Base-by-base conservation (phyloP, 331 rosid species). In the Malus hybrid region DNA sequence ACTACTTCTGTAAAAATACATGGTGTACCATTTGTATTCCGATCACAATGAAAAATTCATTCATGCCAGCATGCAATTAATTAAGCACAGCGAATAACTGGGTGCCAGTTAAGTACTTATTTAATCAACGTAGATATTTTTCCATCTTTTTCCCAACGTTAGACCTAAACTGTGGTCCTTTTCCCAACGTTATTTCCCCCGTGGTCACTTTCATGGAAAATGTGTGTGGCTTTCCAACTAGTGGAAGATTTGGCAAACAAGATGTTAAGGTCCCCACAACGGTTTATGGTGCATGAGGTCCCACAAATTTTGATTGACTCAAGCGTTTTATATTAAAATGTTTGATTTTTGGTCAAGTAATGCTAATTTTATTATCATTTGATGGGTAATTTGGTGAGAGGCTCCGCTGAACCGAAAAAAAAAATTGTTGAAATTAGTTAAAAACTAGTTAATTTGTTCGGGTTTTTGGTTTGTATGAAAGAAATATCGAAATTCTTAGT, bases 121-220 rank as follows among this genome's bases (percentile, higher is more conserved):
- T 69, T 67, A 46, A 60, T 77, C 72, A 76, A 68, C 72, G 73
- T 60, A 48, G 85, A 80, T 78, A 62, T 64, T 70, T 80, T 63
- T 12, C 61, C 5, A 7, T 29, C 55, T 34, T 68, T 77, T 58
- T 48, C 34, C 34, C 76, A 73, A 66, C 22, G 72, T 33, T 73
- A 48, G 69, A 63, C 72, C 44, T 70, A 67, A 76, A 7, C 36
- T 30, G 82, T 80, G 89, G 90, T 78, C 93, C 88, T 69, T 6
- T 6, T 9, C 29, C 29, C 29, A 28, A 28, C 29, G 29, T 30
- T 3, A 18, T 63, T 76, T 44, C 70, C 11, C 67, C 11, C 70
- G 11, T 63, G 5, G 91, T 87, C 87, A 48, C 75, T 87, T 78
- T 89, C 91, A 77, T 58, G 79, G 85, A 80, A 89, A 87, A 84